Evolutionary conservation across 192 early-diverging fungal genomes (phyloP).

Genomic region (Backusella mclennaniae): DNA sequence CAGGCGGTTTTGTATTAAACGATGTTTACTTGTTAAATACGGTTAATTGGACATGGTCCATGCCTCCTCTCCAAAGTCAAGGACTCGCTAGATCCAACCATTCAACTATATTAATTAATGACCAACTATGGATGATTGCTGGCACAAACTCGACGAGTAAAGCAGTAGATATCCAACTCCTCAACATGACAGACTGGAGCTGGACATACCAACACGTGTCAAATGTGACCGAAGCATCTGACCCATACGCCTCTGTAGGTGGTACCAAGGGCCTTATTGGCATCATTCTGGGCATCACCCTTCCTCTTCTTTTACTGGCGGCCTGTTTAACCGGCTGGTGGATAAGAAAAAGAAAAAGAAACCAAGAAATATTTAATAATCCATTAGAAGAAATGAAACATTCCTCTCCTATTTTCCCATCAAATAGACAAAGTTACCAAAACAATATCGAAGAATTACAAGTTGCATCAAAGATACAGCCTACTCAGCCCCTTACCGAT

Average conservation of each 20-base stretch:
- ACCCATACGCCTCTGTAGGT: background rate
- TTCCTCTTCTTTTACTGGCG: background rate
- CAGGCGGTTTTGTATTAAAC: conserved; percentile 3
- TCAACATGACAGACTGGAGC: background rate
- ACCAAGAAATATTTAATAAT: background rate
- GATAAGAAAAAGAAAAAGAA: background rate
- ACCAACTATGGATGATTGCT: conserved; percentile 15
- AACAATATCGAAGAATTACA: background rate
- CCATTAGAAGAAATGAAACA: background rate
- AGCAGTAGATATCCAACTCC: conserved; percentile 12
- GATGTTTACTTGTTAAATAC: conserved; percentile 1
- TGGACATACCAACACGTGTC: background rate
- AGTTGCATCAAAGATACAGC: background rate
- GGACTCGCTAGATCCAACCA: conserved; percentile 6
- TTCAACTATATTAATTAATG: conserved; percentile 9
- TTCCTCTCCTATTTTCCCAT: background rate
- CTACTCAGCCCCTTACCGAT: conserved; percentile 3
- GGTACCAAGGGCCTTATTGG: conserved; percentile 9
- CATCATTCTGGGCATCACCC: background rate
- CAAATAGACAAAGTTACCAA: background rate
- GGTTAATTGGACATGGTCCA: background rate
- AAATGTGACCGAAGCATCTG: background rate
- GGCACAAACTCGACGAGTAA: background rate
- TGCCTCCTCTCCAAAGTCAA: background rate
- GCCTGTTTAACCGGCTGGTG: conserved; percentile 7